These are phyloP conservation scores for Talaromyces wortmannii DNA, from an alignment of 495 filamentous ascomycete species.

Conservation along the genomic window DNA sequence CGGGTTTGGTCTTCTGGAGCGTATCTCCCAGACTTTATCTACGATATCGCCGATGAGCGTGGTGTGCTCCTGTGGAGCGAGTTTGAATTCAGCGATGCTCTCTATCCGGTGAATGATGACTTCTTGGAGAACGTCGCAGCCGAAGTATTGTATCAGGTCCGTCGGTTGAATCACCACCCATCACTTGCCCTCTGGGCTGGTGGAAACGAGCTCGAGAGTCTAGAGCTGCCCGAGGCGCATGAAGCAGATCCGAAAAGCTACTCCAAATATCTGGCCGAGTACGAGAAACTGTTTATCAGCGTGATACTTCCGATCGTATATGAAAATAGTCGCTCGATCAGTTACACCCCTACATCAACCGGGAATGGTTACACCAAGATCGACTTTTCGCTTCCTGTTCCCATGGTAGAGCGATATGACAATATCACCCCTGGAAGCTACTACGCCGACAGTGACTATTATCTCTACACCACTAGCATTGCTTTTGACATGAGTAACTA, in stretches of 20 bases:
- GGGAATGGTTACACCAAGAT: conserved; percentile 56
- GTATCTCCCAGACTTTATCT: conserved; percentile 62
- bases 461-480: conserved; percentile 52
- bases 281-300: conserved; percentile 56
- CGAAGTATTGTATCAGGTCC: conserved; percentile 57
- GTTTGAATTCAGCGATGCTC: conserved; percentile 57
- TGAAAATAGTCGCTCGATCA: conserved; percentile 57
- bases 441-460: conserved; percentile 65
- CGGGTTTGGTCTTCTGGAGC: conserved; percentile 60
- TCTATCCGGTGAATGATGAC: conserved; percentile 49
- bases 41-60: conserved; percentile 59
- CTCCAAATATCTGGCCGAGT: conserved; percentile 43
- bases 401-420: conserved; percentile 55
- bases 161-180: conserved; percentile 60
- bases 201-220: conserved; percentile 57
- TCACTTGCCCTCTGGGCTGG: conserved; percentile 63
- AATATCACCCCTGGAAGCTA: conserved; percentile 49
- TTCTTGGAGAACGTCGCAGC: conserved; percentile 53
- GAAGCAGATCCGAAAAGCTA: conserved; percentile 36
- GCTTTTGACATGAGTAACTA: conserved; percentile 52
- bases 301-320: conserved; percentile 56
- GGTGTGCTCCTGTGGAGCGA: conserved; percentile 64
- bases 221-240: conserved; percentile 43
- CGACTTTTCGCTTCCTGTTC: conserved; percentile 48
- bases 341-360: conserved; percentile 61